Evolutionary conservation across 345 rosid genomes (phyloP), one percentile per base, ranked within the genome.

Genomic region (Eutrema yunnanense): DNA sequence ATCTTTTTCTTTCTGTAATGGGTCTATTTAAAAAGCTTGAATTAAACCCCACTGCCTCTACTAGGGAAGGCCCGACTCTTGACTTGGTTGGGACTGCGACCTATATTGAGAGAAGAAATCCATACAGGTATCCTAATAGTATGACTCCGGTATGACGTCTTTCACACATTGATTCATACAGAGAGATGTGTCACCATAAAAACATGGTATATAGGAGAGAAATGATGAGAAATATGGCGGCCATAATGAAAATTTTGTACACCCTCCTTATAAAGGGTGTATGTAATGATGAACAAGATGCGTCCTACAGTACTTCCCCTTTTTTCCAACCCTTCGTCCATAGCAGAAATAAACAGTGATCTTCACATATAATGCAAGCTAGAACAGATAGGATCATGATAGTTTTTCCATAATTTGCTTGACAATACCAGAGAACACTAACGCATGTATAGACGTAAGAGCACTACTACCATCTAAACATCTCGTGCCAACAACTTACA

Each of bases 401-500:
- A 52, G 65, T 30, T 16, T 55, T 65, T 47, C 16, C 37, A 36
- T 11, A 46, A 30, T 27, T 30, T 22, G 30, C 52, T 36, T 65
- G 57, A 27, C 58, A 72, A 51, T 32, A 43, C 46, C 43, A 64
- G 22, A 27, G 8, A 33, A 54, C 54, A 46, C 50, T 47, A 54
- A 51, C n/a, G 4, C 14, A 42, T 43, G 10, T 53, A 53, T 6
- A 64, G 26, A 43, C 34, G 47, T 63, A 53, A 42, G 22, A 43
- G 27, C 40, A 52, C 32, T 12, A 19, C 34, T 67, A 53, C 73
- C 67, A 67, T 53, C 8, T 37, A 32, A 56, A 56, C 60, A 73
- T 57, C 58, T 38, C 3, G 33, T 57, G 60, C 14, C 44, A 64
- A 72, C 69, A 61, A 83, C 88, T 82, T 79, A 86, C 99, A 86